Conservation (phyloP, 2,329 filamentous ascomycete genomes). For the Colletotrichum siamense region DNA sequence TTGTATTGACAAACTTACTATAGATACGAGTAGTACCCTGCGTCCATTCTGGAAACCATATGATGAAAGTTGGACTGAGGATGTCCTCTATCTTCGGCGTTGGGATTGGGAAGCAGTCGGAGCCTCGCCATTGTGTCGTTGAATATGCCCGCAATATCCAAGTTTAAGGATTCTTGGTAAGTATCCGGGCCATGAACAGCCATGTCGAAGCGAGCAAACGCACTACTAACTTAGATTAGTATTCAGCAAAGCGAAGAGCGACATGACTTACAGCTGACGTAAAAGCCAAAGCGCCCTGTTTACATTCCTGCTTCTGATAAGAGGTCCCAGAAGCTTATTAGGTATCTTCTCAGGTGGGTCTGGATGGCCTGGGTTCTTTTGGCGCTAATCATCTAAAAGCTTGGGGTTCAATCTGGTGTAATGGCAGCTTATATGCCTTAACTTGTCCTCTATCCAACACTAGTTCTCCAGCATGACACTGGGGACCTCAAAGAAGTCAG, state of each 20-base stretch:
- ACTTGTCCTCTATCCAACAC: not conserved
- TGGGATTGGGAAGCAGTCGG: not conserved
- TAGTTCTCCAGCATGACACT: not conserved
- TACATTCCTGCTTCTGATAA: not conserved
- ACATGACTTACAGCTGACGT: not conserved
- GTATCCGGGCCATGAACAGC: not conserved
- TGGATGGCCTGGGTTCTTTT: not conserved
- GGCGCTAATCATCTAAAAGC: not conserved
- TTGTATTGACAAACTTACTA: fast-evolving
- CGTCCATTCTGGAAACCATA: not conserved
- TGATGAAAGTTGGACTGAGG: not conserved
- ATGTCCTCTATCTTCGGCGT: not conserved
- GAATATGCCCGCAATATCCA: fast-evolving
- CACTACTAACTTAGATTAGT: too few species aligned
- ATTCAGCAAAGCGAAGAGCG: fast-evolving
- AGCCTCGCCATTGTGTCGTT: not conserved
- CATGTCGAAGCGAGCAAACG: not conserved
- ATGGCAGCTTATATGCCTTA: not conserved
- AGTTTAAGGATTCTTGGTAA: fast-evolving
- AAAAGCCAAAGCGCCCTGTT: not conserved
- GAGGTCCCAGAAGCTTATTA: not conserved
- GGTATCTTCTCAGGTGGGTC: not conserved
- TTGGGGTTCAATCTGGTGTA: not conserved
- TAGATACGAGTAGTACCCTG: not conserved
- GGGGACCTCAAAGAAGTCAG: not conserved